Conservation (phyloP, 2,329 filamentous ascomycete genomes). For the Magnaporthiopsis poae region DNA sequence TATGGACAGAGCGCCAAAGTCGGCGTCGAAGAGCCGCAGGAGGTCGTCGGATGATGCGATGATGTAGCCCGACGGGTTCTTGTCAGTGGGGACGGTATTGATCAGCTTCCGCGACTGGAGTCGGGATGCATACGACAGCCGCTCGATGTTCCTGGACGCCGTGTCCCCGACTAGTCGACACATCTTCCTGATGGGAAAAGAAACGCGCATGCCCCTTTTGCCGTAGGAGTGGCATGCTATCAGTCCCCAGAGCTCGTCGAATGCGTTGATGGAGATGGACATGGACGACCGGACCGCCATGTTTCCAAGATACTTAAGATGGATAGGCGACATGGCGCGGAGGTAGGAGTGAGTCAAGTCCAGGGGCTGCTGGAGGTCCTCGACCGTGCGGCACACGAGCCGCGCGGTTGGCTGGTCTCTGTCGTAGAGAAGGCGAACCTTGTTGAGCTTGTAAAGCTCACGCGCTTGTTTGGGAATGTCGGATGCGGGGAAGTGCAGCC, state of each 20-base stretch:
- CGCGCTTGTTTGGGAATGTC: slow-evolving; percentile 79
- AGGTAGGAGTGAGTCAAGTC: slow-evolving; percentile 80
- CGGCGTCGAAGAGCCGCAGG: slow-evolving; percentile 73
- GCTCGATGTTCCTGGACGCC: slow-evolving; percentile 76
- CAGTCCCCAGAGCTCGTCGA: slow-evolving; percentile 76
- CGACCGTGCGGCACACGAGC: slow-evolving; percentile 65
- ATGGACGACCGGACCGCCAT: slow-evolving; percentile 91
- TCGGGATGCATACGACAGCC: slow-evolving; percentile 74
- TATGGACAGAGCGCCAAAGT: slow-evolving; percentile 77
- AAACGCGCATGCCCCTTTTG: slow-evolving; percentile 70
- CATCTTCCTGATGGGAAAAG: slow-evolving; percentile 86
- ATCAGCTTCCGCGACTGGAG: slow-evolving; percentile 81
- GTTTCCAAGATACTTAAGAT: slow-evolving; percentile 75
- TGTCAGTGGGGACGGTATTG: slow-evolving; percentile 69
- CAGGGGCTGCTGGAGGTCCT: slow-evolving; percentile 64
- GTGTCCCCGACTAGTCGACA: slow-evolving; percentile 79
- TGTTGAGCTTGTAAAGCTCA: slow-evolving; percentile 84
- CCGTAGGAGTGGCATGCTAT: slow-evolving; percentile 82
- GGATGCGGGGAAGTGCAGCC: slow-evolving; percentile 77
- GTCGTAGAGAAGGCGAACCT: slow-evolving; percentile 78
- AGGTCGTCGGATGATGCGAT: slow-evolving; percentile 81
- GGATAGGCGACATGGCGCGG: slow-evolving; percentile 82
- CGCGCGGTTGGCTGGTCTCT: slow-evolving; percentile 69
- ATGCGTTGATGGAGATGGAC: slow-evolving; percentile 86
- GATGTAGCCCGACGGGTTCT: slow-evolving; percentile 81